Base-by-base conservation (phyloP, 1,284 basidiomycete genomes). In the Inonotus hispidus region DNA sequence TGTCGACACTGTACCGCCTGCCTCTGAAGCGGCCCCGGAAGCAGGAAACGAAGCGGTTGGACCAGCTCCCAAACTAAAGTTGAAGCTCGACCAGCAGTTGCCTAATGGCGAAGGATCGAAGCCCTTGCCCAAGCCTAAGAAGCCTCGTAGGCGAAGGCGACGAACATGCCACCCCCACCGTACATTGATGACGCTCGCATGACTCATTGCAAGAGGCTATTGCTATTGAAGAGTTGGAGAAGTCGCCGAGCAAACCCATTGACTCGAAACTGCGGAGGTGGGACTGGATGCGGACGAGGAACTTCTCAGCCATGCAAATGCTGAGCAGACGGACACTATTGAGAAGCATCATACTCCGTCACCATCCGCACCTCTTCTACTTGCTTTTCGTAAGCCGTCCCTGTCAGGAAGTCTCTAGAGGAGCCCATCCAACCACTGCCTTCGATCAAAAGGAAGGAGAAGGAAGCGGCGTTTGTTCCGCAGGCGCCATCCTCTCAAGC, bases 171-270 rank as follows among this genome's bases (percentile, higher is more conserved):
- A 0, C 83, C 85, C 2, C 84, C 85, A 4, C 77, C 82, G 3
- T 84, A 83, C 67, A 80, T 87, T 49, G 88, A 90, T 65, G 88
- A 90, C 70, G 88, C 11, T 87, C 85, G 25, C 82, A 87, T 64
- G 89, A 92, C 68, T 76, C 92, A 47, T 75, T 90, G 2, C 88
- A 90, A 69, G 89, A 92, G 69, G 88, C 92, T 37, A 81, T 92
- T 57, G 89, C 88, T 7, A 88, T 91, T 50, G 89, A 92, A 61
- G 84, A 86, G 71, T 81, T 85, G 69, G 77, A 71, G 74, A 77
- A 66, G 69, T 58, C 68, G 65, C 37, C 68, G 63, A 52, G 54
- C 61, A 21, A 53, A 32, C 25, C 53, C 1, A 49, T 53, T 1
- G 37, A 35, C 8, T 57, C 55, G 39, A 63, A 63, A 43, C 38